phyloP scores from a whole-genome alignment of 1,284 basidiomycete species.

The Butyriboletus regius region DNA sequence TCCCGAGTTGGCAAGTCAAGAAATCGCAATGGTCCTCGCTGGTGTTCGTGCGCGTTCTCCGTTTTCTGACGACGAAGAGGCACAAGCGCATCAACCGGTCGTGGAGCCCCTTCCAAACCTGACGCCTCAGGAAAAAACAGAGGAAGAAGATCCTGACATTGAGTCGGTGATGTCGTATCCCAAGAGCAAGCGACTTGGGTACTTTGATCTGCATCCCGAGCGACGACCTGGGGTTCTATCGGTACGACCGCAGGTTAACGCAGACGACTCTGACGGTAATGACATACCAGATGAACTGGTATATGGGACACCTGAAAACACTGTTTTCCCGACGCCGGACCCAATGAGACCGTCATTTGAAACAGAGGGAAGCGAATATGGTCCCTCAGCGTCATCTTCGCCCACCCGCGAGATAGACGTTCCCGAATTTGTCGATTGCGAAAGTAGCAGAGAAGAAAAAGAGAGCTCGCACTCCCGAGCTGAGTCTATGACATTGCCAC shows the following conservation, averaged over 20 bases:
- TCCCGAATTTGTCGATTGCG: slow-evolving; percentile 33
- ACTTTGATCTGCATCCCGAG: slow-evolving; percentile 65
- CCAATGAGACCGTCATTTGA: slow-evolving; percentile 29
- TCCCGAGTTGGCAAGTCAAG: slow-evolving; percentile 63
- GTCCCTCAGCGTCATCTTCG: slow-evolving; percentile 28
- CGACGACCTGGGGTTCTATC: slow-evolving; percentile 33
- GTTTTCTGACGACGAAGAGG: slow-evolving; percentile 38
- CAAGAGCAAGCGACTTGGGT: slow-evolving; percentile 44
- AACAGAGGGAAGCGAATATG: slow-evolving; percentile 32
- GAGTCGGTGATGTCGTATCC: slow-evolving; percentile 35
- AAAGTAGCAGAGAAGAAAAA: slow-evolving; percentile 32
- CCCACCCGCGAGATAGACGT: slow-evolving; percentile 30
- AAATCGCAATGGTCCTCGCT: slow-evolving; percentile 64
- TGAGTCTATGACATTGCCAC: slow-evolving; percentile 29
- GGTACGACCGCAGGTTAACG: slow-evolving; percentile 31
- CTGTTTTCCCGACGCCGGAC: slow-evolving; percentile 17
- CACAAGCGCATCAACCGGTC: slow-evolving; percentile 6
- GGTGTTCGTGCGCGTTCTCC: slow-evolving; percentile 51
- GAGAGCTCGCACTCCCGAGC: slow-evolving; percentile 25
- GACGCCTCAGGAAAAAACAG: slow-evolving; percentile 27
- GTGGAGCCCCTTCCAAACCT: slow-evolving; percentile 7
- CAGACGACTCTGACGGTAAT: slow-evolving; percentile 32
- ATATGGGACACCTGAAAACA: slow-evolving; percentile 25
- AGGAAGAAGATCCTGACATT: slow-evolving; percentile 32
- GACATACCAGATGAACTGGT: slow-evolving; percentile 31